These are phyloP conservation scores for Trichoderma hamatum DNA, from an alignment of 2,329 filamentous ascomycete genomes.

Conservation along the genomic window DNA sequence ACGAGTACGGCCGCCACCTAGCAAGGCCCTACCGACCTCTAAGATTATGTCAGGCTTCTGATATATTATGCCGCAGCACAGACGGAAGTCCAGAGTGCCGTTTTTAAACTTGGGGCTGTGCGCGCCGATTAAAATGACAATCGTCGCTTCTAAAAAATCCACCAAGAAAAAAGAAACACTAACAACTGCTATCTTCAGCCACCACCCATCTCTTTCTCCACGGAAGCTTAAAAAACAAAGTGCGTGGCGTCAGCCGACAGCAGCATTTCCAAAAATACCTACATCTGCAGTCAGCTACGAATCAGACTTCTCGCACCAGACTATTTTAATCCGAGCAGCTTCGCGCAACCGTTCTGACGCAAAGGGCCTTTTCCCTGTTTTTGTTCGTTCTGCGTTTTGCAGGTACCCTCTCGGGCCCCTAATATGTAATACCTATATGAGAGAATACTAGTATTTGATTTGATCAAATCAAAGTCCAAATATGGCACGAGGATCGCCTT, in stretches of 20 bases:
- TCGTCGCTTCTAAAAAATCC: conserved; percentile 1
- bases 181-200: neutral
- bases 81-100: conserved; percentile 11
- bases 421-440: too few relatives aligned
- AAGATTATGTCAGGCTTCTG: neutral
- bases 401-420: conserved; percentile 5
- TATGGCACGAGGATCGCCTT: neutral
- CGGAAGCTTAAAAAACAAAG: neutral
- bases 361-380: neutral
- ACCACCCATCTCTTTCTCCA: neutral
- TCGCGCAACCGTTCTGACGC: neutral
- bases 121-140: conserved; percentile 7
- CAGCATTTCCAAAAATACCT: conserved; percentile 17
- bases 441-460: too few relatives aligned
- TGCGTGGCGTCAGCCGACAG: conserved; percentile 22
- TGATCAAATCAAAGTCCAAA: neutral
- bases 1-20: neutral
- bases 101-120: conserved; percentile 3
- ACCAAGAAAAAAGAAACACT: neutral
- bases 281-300: conserved; percentile 19
- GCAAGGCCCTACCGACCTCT: neutral
- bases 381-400: conserved; percentile 2
- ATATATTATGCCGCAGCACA: neutral
- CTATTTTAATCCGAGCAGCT: conserved; percentile 3
- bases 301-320: neutral